phyloP scores from a whole-genome alignment of 129 eudicot genomes.

The Tanacetum coccineum region DNA sequence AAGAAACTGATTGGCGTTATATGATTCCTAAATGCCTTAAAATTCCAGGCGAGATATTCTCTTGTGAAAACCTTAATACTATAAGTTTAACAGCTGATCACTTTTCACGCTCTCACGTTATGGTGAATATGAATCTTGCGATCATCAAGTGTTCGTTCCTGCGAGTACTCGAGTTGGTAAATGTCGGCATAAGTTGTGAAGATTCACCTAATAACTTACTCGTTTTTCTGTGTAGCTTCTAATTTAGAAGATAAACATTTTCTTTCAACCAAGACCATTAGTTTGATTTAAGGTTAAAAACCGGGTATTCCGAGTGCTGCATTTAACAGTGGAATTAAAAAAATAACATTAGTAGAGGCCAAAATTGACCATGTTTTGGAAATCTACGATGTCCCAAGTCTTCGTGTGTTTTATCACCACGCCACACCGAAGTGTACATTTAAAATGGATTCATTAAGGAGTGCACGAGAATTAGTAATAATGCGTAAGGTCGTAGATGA shows the following conservation, averaged over 20 bases:
- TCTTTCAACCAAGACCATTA: neutral
- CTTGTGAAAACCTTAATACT: neutral
- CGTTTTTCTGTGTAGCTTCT: neutral
- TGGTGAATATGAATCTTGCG: neutral
- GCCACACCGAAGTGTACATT: neutral
- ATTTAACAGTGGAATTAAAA: no score
- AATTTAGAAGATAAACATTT: neutral
- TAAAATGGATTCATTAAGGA: neutral
- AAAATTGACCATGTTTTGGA: neutral
- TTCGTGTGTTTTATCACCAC: neutral
- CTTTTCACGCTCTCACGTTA: no score
- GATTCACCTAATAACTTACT: neutral
- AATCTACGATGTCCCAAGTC: neutral
- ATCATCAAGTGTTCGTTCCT: neutral
- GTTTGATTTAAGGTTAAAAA: neutral
- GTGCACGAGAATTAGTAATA: neutral
- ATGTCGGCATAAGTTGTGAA: neutral
- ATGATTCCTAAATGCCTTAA: neutral
- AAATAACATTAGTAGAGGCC: neutral
- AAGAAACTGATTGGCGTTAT: neutral
- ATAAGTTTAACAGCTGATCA: neutral
- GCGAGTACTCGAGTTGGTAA: neutral
- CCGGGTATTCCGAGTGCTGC: no score
- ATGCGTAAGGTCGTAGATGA: neutral
- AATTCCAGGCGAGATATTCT: neutral